phyloP scores from a whole-genome alignment of 768 basidiomycete genomes.

The Russula brevipes region DNA sequence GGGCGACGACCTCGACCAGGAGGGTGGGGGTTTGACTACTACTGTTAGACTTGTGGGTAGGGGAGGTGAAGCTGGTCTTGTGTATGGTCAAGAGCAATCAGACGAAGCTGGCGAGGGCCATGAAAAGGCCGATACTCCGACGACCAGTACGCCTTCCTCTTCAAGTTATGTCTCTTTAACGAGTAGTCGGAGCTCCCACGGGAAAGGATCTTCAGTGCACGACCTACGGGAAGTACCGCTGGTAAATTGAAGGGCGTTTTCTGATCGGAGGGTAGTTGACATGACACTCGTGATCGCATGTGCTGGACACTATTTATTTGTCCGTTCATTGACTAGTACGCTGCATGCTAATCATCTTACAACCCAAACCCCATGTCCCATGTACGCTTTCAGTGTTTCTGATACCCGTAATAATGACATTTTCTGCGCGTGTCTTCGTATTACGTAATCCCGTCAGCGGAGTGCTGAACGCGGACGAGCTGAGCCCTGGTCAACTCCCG shows the following conservation, averaged over 20 bases:
- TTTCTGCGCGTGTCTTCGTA: neutral
- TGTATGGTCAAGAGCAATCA: neutral
- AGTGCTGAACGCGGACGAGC: no score
- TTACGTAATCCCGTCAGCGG: constrained; percentile 11
- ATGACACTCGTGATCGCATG: constrained; percentile 15
- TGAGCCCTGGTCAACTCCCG: no score
- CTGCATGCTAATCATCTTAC: constrained; percentile 24
- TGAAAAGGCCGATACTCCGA: neutral
- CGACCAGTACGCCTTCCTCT: neutral
- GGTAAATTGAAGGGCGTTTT: constrained; percentile 42
- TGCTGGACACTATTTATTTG: constrained; percentile 25
- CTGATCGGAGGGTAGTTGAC: constrained; percentile 17
- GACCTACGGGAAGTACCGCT: constrained; percentile 50
- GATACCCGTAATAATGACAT: constrained; percentile 20
- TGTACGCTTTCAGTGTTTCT: constrained; percentile 18
- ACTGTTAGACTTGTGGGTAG: constrained; percentile 14
- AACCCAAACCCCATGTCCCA: constrained; percentile 1
- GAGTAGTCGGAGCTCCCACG: neutral
- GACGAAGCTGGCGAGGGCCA: neutral
- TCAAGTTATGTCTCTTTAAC: neutral
- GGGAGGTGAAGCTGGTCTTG: constrained; percentile 1
- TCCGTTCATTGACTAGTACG: constrained; percentile 22
- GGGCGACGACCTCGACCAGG: neutral
- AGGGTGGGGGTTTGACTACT: neutral
- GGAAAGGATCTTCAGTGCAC: constrained; percentile 30